phyloP scores from a whole-genome alignment of 1,139 yeast genomes.

The Candida labiduridarum region DNA sequence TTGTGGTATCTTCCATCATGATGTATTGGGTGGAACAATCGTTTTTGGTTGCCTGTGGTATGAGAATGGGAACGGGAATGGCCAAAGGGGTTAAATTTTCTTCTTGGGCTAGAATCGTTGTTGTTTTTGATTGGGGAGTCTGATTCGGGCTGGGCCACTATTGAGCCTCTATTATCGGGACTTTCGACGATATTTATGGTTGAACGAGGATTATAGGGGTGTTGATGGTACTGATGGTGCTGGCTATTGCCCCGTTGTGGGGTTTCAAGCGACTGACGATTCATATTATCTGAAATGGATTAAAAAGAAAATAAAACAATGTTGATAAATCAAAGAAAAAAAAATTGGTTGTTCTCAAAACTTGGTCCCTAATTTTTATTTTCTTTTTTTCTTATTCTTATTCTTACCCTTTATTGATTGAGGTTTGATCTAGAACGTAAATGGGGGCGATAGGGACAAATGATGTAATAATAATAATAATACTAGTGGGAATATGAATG shows the following conservation, averaged over 20 bases:
- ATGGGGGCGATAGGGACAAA: not conserved
- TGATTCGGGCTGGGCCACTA: constrained; percentile 7
- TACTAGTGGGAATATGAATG: not conserved
- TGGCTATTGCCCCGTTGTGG: constrained; percentile 7
- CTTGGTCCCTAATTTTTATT: not conserved
- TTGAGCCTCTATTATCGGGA: constrained; percentile 11
- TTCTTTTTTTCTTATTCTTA: not conserved
- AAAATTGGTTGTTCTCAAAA: constrained; percentile 1
- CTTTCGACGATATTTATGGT: constrained; percentile 11
- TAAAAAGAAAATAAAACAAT: constrained; percentile 1
- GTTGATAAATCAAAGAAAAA: not conserved
- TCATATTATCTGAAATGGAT: constrained; percentile 7
- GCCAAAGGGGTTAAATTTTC: constrained; percentile 4
- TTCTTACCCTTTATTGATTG: constrained; percentile 1
- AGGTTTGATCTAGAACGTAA: not conserved
- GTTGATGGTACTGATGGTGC: constrained; percentile 3
- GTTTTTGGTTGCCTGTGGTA: constrained; percentile 6
- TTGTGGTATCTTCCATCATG: constrained; percentile 12
- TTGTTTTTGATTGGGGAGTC: not conserved
- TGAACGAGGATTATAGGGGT: constrained; percentile 2
- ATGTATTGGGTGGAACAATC: constrained; percentile 14
- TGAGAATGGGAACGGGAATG: constrained; percentile 15
- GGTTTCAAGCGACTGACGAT: constrained; percentile 8
- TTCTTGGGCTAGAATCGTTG: not conserved
- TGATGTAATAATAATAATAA: not conserved